Conservation (phyloP, 805 yeast genomes). For the Kazachstania africana region DNA sequence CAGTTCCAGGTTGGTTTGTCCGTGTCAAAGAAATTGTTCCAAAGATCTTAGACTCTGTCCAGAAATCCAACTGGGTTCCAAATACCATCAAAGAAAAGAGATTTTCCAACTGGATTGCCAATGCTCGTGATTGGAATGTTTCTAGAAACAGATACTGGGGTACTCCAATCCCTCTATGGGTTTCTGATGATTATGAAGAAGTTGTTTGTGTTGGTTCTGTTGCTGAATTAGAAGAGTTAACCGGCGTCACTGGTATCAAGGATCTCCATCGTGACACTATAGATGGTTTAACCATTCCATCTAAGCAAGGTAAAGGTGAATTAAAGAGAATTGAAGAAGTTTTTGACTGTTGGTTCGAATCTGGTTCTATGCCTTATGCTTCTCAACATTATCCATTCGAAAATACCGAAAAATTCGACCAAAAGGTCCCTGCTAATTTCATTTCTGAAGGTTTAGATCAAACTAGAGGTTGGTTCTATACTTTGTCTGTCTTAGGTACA, state of each 20-base stretch:
- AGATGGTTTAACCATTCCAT: conserved; percentile 88
- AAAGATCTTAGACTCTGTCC: conserved; percentile 76
- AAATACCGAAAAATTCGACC: conserved; percentile 52
- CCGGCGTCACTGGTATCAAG: conserved; percentile 70
- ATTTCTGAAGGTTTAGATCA: conserved; percentile 98
- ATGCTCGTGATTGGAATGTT: conserved; percentile 98
- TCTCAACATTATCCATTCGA: conserved; percentile 96
- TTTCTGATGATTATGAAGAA: conserved; percentile 84
- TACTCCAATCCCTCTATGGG: conserved; percentile 98
- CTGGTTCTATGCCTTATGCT: conserved; percentile 98
- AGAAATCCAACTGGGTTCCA: conserved; percentile 92
- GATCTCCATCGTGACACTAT: conserved; percentile 92
- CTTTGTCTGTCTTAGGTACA: conserved; percentile 89
- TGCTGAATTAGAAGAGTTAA: conserved; percentile 70
- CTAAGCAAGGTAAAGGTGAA: conserved; percentile 75
- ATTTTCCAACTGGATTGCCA: conserved; percentile 95
- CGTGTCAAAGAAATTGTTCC: conserved; percentile 82
- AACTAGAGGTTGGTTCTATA: conserved; percentile 99
- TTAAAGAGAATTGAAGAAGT: conserved; percentile 92
- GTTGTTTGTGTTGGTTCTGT: conserved; percentile 88
- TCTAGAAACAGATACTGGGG: conserved; percentile 99
- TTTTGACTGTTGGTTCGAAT: conserved; percentile 99
- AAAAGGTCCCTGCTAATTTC: conserved; percentile 91
- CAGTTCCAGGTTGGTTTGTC: conserved; percentile 98
- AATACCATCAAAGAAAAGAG: conserved; percentile 81